These are phyloP conservation scores for Cajanus cajan DNA, from an alignment of 306 rosid species.

Conservation along the genomic window DNA sequence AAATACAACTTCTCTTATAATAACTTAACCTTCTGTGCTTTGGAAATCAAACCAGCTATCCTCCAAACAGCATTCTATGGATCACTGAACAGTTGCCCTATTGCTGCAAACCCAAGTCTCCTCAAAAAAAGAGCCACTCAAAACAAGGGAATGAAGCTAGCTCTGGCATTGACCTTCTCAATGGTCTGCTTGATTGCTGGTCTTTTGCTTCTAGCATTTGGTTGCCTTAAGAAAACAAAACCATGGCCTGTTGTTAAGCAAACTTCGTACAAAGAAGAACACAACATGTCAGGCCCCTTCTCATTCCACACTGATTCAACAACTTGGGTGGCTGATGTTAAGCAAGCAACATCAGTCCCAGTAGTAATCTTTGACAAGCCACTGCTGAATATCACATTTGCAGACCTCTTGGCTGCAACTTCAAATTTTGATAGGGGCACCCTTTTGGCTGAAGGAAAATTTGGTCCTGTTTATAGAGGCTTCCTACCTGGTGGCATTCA, in stretches of 20 bases:
- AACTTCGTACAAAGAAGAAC: constrained; percentile 66
- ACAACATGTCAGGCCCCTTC: constrained; percentile 77
- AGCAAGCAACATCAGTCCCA: constrained; percentile 78
- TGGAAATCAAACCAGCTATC: constrained; percentile 42
- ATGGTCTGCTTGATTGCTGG: constrained; percentile 69
- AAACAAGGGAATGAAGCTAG: constrained; percentile 59
- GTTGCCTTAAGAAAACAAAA: constrained; percentile 64
- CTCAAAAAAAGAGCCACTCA: constrained; percentile 35
- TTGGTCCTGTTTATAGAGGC: constrained; percentile 88
- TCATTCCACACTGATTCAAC: constrained; percentile 90
- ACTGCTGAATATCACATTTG: constrained; percentile 70
- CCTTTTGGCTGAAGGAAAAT: constrained; percentile 89
- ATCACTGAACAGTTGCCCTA: constrained; percentile 64
- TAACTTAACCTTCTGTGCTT: constrained; percentile 66
- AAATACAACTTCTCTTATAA: constrained; percentile 82
- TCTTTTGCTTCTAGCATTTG: constrained; percentile 64
- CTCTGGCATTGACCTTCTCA: constrained; percentile 67
- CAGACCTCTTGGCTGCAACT: constrained; percentile 83
- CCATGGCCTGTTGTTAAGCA: constrained; percentile 70
- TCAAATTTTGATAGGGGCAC: constrained; percentile 83
- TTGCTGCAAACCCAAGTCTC: constrained; percentile 72
- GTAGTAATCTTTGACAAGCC: constrained; percentile 93
- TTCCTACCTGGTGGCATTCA: constrained; percentile 81
- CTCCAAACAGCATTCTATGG: constrained; percentile 60
- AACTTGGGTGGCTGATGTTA: constrained; percentile 95